A percentile compares a stretch with the other conserved stretches of the same genome.
Evolutionary conservation across 139 green algal species (phyloP).

Genomic region (Chlorella sorokiniana): DNA sequence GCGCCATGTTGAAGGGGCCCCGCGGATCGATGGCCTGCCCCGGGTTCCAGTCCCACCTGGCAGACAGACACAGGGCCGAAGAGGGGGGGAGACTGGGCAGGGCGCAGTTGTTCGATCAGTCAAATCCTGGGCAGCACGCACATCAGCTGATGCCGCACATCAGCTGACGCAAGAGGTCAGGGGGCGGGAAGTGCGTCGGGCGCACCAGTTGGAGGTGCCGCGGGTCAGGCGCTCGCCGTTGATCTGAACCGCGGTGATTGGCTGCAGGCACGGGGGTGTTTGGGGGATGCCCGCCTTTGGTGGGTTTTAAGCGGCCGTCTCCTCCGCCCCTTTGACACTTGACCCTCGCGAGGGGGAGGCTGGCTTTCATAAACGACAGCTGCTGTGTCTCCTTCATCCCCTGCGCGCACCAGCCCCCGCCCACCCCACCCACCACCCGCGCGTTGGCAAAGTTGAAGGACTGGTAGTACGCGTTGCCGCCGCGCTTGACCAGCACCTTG

Average conservation of each 20-base stretch:
- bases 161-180: neutral
- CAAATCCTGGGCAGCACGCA: neutral
- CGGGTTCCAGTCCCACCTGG: slow-evolving; percentile 32
- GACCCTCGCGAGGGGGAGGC: too few relatives aligned
- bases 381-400: too few relatives aligned
- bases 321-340: too few relatives aligned
- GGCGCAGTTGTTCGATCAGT: neutral
- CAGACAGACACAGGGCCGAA: neutral
- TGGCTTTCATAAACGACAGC: too few relatives aligned
- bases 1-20: slow-evolving; percentile 28
- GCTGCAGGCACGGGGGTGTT: neutral
- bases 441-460: slow-evolving; percentile 45
- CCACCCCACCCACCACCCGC: neutral
- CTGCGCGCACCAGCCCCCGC: neutral
- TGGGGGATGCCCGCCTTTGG: neutral
- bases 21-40: slow-evolving; percentile 13
- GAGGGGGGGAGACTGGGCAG: neutral
- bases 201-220: neutral
- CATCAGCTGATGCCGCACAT: neutral
- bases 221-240: slow-evolving; percentile 34
- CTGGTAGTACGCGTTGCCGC: slow-evolving; percentile 46
- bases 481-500: slow-evolving; percentile 49
- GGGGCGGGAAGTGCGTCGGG: neutral
- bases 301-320: neutral
- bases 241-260: slow-evolving; percentile 35